Base-by-base conservation (phyloP, 768 basidiomycete genomes). In the Agrocybe pediades region DNA sequence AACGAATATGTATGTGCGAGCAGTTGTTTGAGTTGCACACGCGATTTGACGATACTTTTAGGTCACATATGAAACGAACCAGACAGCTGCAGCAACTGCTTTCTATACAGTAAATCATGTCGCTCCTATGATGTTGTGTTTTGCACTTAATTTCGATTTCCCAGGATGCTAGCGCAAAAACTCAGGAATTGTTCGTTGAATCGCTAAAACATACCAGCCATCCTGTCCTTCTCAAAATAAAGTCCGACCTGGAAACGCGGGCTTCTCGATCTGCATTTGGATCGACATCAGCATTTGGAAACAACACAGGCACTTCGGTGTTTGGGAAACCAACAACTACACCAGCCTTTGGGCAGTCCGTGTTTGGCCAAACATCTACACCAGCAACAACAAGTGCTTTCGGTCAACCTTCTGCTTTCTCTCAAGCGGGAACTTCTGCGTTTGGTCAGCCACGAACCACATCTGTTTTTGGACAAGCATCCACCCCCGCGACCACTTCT, bases 1-100 rank as follows among this genome's bases (percentile, higher is more conserved):
- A 75, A 80, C 33, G 83, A 85, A 75, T 94, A 94, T 67, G 92
- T 92, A 59, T 58, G 87, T 75, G n/a, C 3, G 16, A 23, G 27
- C 0, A 23, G 9, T 51, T 29, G 23, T 24, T 39, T 39, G 7
- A 20, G 17, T 19, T 0, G 16, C 9, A n/a, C 21, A 26, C 39
- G 20, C 3, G 20, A 44, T 30, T 9, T 41, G 16, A 26, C 25
- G 21, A 6, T 46, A 21, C 19, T 21, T 16, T 15, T 47, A 60
- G 78, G 41, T 67, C 2, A 53, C 80, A 58, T 88, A 85, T 54
- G 89, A 92, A 69, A 65, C 74, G 5, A 75, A 76, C 25, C 77
- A 78, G 59, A 85, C 81, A 26, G 58, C 76, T 6, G 71, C 77
- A 15, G 85, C 88, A 7, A 78, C 85, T 6, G 74, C 79, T 46